Conservation (phyloP, 371 early-diverging fungal species). For the Synchytrium microbalum region DNA sequence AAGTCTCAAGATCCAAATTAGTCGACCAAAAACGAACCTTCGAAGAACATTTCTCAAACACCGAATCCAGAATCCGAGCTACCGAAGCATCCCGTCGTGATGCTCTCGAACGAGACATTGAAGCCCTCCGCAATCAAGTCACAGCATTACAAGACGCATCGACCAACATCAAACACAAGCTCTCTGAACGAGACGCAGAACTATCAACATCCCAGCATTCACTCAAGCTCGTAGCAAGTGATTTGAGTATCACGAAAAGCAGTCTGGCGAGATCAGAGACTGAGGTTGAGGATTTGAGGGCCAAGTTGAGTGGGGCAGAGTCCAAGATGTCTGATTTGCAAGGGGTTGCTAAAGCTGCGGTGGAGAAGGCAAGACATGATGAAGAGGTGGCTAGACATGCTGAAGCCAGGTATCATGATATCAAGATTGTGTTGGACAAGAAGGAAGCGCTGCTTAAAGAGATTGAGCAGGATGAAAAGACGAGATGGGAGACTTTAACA, state of each 20-base stretch:
- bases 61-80: conserved; percentile 22
- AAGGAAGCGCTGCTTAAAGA: background rate
- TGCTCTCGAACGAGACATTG: background rate
- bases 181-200: background rate
- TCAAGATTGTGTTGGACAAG: background rate
- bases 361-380: background rate
- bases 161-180: background rate
- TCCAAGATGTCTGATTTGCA: background rate
- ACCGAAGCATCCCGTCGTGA: conserved; percentile 24
- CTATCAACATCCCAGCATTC: background rate
- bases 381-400: background rate
- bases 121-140: background rate
- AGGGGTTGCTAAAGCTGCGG: background rate
- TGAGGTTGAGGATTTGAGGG: background rate
- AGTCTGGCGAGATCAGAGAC: background rate
- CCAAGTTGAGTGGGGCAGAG: background rate
- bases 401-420: background rate
- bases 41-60: conserved; percentile 18
- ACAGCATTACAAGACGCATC: background rate
- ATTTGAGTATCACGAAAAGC: background rate
- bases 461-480: background rate
- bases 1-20: conserved; percentile 13
- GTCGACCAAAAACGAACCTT: conserved; percentile 26
- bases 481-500: background rate
- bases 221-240: background rate